Evolutionary conservation across 805 yeast genomes (phyloP), one percentile per base, ranked within the genome.

Genomic region (Saccharomycopsis lassenensis): DNA sequence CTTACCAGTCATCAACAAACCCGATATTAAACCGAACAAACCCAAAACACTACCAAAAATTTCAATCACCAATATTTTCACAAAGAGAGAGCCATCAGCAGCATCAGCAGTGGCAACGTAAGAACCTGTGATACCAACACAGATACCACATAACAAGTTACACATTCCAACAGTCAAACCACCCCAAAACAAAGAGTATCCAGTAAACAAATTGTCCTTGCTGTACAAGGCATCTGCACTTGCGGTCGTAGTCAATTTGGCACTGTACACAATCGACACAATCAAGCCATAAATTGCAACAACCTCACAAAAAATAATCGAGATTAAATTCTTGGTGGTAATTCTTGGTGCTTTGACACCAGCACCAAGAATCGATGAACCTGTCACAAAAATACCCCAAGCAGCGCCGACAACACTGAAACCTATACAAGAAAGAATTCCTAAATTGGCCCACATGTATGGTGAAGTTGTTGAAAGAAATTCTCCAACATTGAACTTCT

Each of bases 81-180:
- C 98, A 52, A 91, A 91, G 47, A 91, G 66, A 3, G 95, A 71
- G 17, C 95, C 76, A 63, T 91, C 96, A 7, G 98, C 96, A 21
- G 98, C 98, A 61, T 91, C 98, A 29, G 94, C 75, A 44, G 91
- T 74, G 27, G 98, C 98, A 24, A 97, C 98, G n/a, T 96, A 91
- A 18, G 97, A 78, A 33, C 98, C 98, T 11, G 98, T 91, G 44
- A 91, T 70, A 45, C 98, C 98, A 33, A 91, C 98, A 3, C 95
- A 89, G 38, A 91, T 67, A 64, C 98, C 98, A 69, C 98, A 91
- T 41, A 91, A 79, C 57, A 91, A 71, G 60, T 91, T 91, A 51
- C 93, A 77, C 22, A 83, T 56, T 26, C 98, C 98, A 33, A 91
- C 98, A 4, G 98, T 91, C 35, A 87, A 54, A 20, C 98, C 98